These are phyloP conservation scores for Cadophora gregata DNA, from an alignment of 2,329 filamentous ascomycete species.

Conservation along the genomic window DNA sequence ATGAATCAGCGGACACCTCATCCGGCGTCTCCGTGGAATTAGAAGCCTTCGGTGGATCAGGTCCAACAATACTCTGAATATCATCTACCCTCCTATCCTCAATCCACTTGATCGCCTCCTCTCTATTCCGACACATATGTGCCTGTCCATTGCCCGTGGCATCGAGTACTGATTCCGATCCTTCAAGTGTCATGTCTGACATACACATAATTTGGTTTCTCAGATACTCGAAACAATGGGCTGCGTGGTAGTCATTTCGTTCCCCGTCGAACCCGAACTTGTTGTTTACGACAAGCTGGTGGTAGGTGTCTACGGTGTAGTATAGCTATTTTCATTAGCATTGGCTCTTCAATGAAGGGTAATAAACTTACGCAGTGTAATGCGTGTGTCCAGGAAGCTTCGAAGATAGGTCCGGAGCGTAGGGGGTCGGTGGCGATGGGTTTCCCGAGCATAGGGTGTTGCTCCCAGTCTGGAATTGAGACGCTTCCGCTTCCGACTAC, in stretches of 20 bases:
- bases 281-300: slow-evolving; percentile 42
- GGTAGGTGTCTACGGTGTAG: slow-evolving; percentile 45
- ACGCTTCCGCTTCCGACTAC: slow-evolving; percentile 44
- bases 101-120: slow-evolving; percentile 44
- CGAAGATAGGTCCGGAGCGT: slow-evolving; percentile 41
- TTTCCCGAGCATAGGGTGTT: slow-evolving; percentile 44
- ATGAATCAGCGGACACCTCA: background rate
- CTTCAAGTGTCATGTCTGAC: slow-evolving; percentile 46
- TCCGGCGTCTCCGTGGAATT: background rate
- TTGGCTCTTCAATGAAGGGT: background rate
- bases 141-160: slow-evolving; percentile 42
- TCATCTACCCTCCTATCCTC: slow-evolving; percentile 44
- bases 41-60: slow-evolving; percentile 21
- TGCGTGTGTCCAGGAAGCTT: slow-evolving; percentile 46
- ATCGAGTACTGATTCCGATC: slow-evolving; percentile 37
- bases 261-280: slow-evolving; percentile 41
- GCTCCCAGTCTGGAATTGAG: slow-evolving; percentile 40
- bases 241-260: slow-evolving; percentile 41
- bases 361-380: slow-evolving; percentile 40
- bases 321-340: slow-evolving; percentile 35
- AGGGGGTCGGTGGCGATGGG: slow-evolving; percentile 44
- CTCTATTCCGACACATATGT: slow-evolving; percentile 44
- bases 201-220: slow-evolving; percentile 44
- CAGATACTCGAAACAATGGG: slow-evolving; percentile 46
- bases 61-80: slow-evolving; percentile 45